Evolutionary conservation across 208 protist genomes (phyloP), one percentile per base, ranked within the genome.

Genomic region (Naegleria gruberi): DNA sequence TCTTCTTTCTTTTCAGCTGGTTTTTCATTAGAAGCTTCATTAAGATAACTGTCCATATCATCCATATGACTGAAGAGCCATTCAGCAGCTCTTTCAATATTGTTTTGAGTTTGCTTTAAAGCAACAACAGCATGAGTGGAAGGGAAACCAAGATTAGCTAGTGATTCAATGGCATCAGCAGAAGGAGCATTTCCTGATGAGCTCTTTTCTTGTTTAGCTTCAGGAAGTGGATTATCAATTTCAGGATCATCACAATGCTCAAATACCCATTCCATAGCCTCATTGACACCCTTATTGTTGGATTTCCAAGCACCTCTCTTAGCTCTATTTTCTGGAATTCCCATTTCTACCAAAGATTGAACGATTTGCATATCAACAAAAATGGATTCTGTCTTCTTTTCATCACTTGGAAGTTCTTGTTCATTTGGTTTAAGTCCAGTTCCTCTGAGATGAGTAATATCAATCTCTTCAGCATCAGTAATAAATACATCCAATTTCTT

Each of bases 41-140:
- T n/a, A 3, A 88, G 42, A 17, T 45, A 65, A 26, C 17, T 10
- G 43, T 51, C n/a, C 6, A 88, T 65, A 30, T 94, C 91, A 92
- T 98, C 94, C 4, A 95, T 93, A 91, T 98, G 97, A 90, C 93
- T 97, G 91, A 99, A 98, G 89, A 99, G 93, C 95, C 98, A 99
- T 87, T 99, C 98, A 19, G 97, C 93, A 41, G 98, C 97, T 40
- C 97, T 93, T 93, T 99, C 97, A 0, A 97, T 93, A 91, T 98
- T 96, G 94, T 95, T 95, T 89, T 93, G 92, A 5, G 97, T 98
- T 89, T 96, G 91, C 57, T 92, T 90, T 42, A 99, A 93, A 10
- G 97, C 97, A 87, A 95, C 95, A 47, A 91, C 85, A 0, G 92
- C 92, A 84, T 95, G 94, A 15, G 84, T 47, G 4, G 51, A 51